phyloP scores from a whole-genome alignment of 176 grass and related monocot species.

The Carex parvula region DNA sequence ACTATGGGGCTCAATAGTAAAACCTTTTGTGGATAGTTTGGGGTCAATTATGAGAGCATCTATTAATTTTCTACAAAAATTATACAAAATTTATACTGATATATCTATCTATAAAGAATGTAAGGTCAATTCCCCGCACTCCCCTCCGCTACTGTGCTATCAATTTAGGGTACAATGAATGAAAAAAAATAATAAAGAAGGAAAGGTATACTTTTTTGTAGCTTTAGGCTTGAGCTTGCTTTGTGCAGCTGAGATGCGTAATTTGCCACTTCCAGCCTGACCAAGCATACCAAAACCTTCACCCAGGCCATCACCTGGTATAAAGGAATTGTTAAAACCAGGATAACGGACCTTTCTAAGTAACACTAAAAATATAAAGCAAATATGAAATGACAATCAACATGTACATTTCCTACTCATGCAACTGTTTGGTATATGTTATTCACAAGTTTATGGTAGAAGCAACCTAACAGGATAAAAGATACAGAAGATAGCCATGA shows the following conservation, averaged over 20 bases:
- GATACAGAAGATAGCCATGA: neutral
- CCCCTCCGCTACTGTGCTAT: neutral
- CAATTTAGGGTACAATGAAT: neutral
- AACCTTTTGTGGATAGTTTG: neutral
- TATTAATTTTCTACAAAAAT: no score
- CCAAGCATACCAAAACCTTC: slow-evolving; percentile 93
- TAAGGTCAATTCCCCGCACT: neutral
- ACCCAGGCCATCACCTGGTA: slow-evolving; percentile 79
- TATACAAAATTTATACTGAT: no score
- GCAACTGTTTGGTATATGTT: neutral
- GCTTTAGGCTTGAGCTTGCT: slow-evolving; percentile 53
- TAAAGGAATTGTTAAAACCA: slow-evolving; percentile 25
- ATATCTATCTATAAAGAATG: neutral
- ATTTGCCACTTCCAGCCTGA: slow-evolving; percentile 80
- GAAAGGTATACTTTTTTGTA: slow-evolving; percentile 59
- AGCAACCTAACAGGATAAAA: neutral
- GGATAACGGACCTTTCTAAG: neutral
- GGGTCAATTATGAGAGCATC: no score
- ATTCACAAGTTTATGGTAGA: neutral
- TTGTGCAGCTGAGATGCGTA: slow-evolving; percentile 66
- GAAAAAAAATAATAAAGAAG: slow-evolving; percentile 13
- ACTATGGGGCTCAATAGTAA: neutral
- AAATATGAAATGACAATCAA: slow-evolving; percentile 2
- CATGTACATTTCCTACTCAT: neutral
- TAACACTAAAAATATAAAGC: neutral